Evolutionary conservation across 345 rosid genomes (phyloP).

Genomic region (Pugionium dolabratum): DNA sequence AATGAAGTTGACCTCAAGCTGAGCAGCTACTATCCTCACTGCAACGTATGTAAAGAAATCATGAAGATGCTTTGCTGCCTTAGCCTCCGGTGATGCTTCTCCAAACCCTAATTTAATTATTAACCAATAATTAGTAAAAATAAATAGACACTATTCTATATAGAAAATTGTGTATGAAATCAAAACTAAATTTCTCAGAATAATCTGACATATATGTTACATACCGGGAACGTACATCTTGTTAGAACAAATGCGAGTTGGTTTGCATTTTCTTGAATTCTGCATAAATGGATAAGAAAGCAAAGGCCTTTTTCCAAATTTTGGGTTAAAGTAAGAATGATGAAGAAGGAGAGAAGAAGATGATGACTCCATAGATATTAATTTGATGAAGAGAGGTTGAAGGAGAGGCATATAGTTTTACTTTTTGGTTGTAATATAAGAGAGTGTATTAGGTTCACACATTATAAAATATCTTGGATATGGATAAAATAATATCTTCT

Average conservation of each 20-base stretch:
- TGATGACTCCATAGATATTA: constrained; percentile 30
- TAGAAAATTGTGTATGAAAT: neutral
- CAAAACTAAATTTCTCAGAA: neutral
- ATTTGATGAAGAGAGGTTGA: constrained; percentile 2
- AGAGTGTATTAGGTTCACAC: constrained; percentile 27
- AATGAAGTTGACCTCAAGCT: constrained; percentile 59
- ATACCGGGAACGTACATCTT: constrained; percentile 45
- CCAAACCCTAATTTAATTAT: constrained; percentile 55
- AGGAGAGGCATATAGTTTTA: constrained; percentile 17
- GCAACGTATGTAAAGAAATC: constrained; percentile 76
- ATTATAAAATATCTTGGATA: constrained; percentile 25
- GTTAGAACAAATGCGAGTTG: constrained; percentile 30
- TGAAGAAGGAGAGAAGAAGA: constrained; percentile 35
- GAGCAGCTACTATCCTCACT: constrained; percentile 71
- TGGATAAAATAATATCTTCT: neutral
- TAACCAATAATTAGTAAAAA: neutral
- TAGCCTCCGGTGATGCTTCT: constrained; percentile 89
- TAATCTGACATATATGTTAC: neutral
- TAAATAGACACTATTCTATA: neutral
- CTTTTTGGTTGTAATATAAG: constrained; percentile 22
- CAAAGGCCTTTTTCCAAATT: constrained; percentile 7
- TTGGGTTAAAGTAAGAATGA: constrained; percentile 30
- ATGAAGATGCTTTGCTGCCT: constrained; percentile 74
- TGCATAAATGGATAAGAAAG: constrained; percentile 8
- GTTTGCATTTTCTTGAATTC: constrained; percentile 13